Conservation (phyloP, 805 yeast species). For the Teunomyces stri region DNA sequence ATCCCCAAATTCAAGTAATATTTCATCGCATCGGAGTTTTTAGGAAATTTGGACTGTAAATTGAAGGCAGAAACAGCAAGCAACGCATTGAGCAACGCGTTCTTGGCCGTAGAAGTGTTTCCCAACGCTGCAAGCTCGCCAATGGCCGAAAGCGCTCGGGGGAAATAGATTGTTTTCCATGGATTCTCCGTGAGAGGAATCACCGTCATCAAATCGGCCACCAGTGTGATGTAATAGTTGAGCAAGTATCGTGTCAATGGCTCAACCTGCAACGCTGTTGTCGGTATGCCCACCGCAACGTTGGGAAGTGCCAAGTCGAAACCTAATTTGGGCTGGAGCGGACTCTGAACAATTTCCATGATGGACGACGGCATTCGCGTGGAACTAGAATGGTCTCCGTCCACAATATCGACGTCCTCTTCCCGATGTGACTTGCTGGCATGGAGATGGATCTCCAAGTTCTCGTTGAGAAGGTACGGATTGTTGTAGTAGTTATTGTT, state of each 20-base stretch:
- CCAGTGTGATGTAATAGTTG: conserved; percentile 69
- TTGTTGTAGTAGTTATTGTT: conserved; percentile 39
- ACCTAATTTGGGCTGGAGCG: conserved; percentile 40
- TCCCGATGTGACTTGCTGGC: conserved; percentile 32
- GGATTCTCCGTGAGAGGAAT: conserved; percentile 73
- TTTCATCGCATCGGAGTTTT: conserved; percentile 63
- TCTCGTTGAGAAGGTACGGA: conserved; percentile 37
- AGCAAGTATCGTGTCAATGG: conserved; percentile 72
- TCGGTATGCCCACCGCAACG: conserved; percentile 43
- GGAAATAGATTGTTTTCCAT: conserved; percentile 85
- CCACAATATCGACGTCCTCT: conserved; percentile 32
- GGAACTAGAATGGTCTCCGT: conserved; percentile 24
- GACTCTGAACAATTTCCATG: conserved; percentile 48
- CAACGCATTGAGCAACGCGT: conserved; percentile 74
- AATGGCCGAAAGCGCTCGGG: conserved; percentile 75
- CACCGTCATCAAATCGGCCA: conserved; percentile 77
- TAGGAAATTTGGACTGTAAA: conserved; percentile 66
- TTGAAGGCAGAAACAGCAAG: conserved; percentile 82
- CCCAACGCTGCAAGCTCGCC: conserved; percentile 80
- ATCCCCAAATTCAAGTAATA: conserved; percentile 72
- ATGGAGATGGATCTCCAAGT: conserved; percentile 42
- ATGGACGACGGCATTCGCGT: conserved; percentile 52
- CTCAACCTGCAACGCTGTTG: conserved; percentile 59
- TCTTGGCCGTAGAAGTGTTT: conserved; percentile 68
- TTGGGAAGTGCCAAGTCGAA: conserved; percentile 37